A percentile compares a stretch with the other conserved stretches of the same genome.
phyloP scores from a whole-genome alignment of 2,329 filamentous ascomycete genomes.

The Hysterium pulicare region DNA sequence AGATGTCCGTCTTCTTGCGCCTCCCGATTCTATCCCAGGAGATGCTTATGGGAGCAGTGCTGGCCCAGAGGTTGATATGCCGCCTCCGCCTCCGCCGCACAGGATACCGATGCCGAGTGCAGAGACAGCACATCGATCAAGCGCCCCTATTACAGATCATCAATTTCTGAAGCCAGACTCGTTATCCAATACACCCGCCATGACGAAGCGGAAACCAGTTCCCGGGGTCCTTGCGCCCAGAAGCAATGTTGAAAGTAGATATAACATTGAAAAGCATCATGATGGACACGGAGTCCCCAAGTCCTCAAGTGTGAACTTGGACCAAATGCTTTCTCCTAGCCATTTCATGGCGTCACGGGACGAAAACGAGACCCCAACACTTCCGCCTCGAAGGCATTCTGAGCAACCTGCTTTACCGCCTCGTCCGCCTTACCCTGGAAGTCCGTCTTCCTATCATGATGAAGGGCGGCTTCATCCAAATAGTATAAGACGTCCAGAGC shows the following conservation, averaged over 20 bases:
- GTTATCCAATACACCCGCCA: neutral
- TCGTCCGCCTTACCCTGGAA: neutral
- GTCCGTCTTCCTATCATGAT: neutral
- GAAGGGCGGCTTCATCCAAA: neutral
- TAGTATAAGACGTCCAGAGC: neutral
- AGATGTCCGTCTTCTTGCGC: slow-evolving; percentile 35
- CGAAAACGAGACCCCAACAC: slow-evolving; percentile 19
- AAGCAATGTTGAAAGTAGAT: slow-evolving; percentile 21
- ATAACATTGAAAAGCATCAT: slow-evolving; percentile 14
- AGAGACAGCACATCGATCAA: neutral
- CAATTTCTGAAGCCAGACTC: neutral
- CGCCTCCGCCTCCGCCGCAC: slow-evolving; percentile 19
- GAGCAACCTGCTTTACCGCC: slow-evolving; percentile 9
- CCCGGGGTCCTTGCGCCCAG: slow-evolving; percentile 25
- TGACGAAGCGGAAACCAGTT: slow-evolving; percentile 24
- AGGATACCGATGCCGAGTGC: slow-evolving; percentile 25
- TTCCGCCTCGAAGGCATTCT: slow-evolving; percentile 20
- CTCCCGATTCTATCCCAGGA: slow-evolving; percentile 3
- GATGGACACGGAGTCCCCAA: neutral
- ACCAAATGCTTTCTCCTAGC: neutral
- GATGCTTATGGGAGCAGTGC: neutral
- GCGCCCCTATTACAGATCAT: slow-evolving; percentile 1
- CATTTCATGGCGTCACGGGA: neutral
- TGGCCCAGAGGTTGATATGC: slow-evolving; percentile 11
- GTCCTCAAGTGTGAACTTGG: neutral